Evolutionary conservation across 129 eudicot species (phyloP), one percentile per base, ranked within the genome.

Genomic region (Tagetes patula): DNA sequence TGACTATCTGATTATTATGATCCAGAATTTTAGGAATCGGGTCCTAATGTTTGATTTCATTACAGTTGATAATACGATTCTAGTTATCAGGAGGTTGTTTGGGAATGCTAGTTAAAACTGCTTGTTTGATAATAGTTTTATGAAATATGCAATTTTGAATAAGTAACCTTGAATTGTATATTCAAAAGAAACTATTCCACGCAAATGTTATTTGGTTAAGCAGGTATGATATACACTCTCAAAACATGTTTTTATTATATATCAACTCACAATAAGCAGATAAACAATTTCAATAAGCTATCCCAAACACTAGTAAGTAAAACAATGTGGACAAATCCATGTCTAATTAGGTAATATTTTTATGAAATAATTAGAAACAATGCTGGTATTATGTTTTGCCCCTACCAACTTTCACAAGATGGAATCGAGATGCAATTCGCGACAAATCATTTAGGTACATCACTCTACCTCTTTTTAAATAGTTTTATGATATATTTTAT

Each of bases 331-430:
- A 59, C 1, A 63, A 41, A 58, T 9, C 33, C 4, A 6, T 37
- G 32, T 61, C 83, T 73, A 48, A 56, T 36, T 41, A 56, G 6
- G 3, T 42, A 52, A 32, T 20, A 71, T 58, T 11, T 30, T 8
- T 59, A 12, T 67, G 47, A 14, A 69, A 34, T 43, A 78, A 70
- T 68, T 85, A 90, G 98, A 85, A 93, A 93, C 85, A 93, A 93
- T 81, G 98, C 98, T 45, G 98, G 98, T 0, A 82, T 93, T 50
- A 93, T 93, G 98, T 89, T 93, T 56, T 87, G 92, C 67, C 98
- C 98, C 0, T 90, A 31, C 80, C 86, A 89, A 81, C 96, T 93
- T 39, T 89, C 98, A 6, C 69, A 84, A 68, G 89, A 93, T 76
- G 96, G 92, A 67, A 83, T 93, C 0, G 98, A 93, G 87, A 55